Evolutionary conservation across 305 asterid genomes (phyloP).

Genomic region (Fraxinus angustifolia): DNA sequence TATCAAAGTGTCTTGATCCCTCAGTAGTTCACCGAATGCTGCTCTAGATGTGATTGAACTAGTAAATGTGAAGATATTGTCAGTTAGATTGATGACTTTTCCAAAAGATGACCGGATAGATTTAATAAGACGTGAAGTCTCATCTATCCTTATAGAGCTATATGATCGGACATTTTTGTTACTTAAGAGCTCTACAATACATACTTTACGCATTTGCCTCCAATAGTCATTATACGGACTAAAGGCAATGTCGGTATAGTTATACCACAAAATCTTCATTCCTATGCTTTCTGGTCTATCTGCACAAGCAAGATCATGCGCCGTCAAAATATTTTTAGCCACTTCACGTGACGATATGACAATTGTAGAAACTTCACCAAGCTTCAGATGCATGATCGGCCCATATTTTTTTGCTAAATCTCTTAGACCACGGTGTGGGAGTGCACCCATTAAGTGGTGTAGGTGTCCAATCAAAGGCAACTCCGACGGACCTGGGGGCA

Average conservation of each 20-base stretch:
- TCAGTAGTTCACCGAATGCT: background rate
- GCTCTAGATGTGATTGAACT: background rate
- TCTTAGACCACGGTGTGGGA: slow-evolving; percentile 1
- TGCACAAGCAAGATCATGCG: background rate
- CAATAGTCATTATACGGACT: background rate
- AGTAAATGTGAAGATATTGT: background rate
- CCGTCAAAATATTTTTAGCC: background rate
- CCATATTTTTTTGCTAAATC: background rate
- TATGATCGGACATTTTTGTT: background rate
- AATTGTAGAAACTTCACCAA: background rate
- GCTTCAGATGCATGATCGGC: background rate
- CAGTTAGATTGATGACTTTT: background rate
- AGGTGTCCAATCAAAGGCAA: slow-evolving; percentile 14
- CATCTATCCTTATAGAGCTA: background rate
- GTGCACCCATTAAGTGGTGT: background rate
- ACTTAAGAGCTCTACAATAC: background rate
- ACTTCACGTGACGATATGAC: background rate
- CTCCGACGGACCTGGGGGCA: slow-evolving; percentile 9
- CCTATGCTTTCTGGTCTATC: background rate
- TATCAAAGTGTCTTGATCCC: background rate
- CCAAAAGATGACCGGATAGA: background rate
- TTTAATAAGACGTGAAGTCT: background rate
- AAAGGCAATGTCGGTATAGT: background rate
- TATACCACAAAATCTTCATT: background rate
- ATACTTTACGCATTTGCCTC: background rate